These are phyloP conservation scores for Rhizopogon vulgaris DNA, from an alignment of 768 basidiomycete species.

Conservation along the genomic window DNA sequence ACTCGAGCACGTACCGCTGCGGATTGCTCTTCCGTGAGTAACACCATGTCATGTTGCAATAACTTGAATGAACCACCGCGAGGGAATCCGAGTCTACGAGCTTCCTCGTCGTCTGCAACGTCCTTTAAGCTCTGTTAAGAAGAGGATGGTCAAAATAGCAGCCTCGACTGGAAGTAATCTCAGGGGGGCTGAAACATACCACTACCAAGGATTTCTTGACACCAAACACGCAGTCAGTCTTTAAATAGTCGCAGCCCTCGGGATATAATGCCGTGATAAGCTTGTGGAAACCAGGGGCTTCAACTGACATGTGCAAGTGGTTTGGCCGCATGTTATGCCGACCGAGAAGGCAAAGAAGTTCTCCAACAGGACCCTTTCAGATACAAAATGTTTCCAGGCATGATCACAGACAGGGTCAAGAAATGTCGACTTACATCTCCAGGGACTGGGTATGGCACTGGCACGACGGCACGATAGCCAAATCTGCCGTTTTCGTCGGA, in stretches of 20 bases:
- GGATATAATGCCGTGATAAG: conserved; percentile 73
- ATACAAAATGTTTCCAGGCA: conserved; percentile 6
- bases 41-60: conserved; percentile 39
- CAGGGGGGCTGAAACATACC: conserved; percentile 35
- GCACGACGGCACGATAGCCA: conserved; percentile 67
- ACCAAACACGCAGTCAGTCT: conserved; percentile 76
- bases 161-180: background rate
- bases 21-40: conserved; percentile 38
- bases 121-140: conserved; percentile 41
- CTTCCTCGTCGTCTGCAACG: conserved; percentile 47
- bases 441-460: conserved; percentile 68
- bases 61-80: conserved; percentile 42
- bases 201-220: conserved; percentile 75
- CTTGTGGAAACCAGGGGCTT: conserved; percentile 67
- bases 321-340: conserved; percentile 77
- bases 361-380: conserved; percentile 64
- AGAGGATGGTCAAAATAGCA: background rate
- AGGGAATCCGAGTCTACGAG: conserved; percentile 45
- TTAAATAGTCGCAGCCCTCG: conserved; percentile 58
- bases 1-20: conserved; percentile 18
- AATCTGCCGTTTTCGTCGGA: conserved; percentile 58
- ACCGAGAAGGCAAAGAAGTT: conserved; percentile 45
- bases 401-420: background rate
- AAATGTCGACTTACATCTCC: conserved; percentile 41
- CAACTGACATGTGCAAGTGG: conserved; percentile 71